Conservation (phyloP, 805 yeast genomes). For the Lipomyces mesembrius region DNA sequence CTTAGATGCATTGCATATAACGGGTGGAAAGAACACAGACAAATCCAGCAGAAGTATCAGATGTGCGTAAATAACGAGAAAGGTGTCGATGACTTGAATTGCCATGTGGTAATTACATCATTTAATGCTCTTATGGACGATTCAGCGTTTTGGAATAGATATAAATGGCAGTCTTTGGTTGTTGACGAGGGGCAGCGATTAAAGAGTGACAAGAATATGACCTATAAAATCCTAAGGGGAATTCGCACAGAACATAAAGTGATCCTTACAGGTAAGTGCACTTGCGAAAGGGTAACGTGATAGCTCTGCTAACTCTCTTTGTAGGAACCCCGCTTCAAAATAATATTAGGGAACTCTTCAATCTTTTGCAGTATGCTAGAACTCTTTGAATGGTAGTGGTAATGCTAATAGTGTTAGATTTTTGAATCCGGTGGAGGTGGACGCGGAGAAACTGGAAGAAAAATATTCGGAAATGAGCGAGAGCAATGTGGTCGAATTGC, state of each 20-base stretch:
- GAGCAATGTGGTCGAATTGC: slow-evolving; percentile 79
- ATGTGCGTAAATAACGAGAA: slow-evolving; percentile 16
- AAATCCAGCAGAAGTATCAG: slow-evolving; percentile 47
- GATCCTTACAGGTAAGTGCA: slow-evolving; percentile 72
- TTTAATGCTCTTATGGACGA: slow-evolving; percentile 81
- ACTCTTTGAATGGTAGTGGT: neutral
- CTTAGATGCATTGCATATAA: slow-evolving; percentile 83
- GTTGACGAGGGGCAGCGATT: slow-evolving; percentile 95
- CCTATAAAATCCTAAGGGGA: slow-evolving; percentile 48
- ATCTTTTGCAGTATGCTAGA: slow-evolving; percentile 58
- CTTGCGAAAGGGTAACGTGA: too few relatives aligned
- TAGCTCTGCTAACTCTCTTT: neutral
- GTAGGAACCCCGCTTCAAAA: slow-evolving; percentile 95
- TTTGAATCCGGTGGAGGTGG: slow-evolving; percentile 79
- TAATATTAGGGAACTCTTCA: slow-evolving; percentile 86
- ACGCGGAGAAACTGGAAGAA: slow-evolving; percentile 81
- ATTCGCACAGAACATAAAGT: slow-evolving; percentile 67
- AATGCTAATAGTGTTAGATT: slow-evolving; percentile 45
- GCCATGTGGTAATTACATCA: slow-evolving; percentile 76
- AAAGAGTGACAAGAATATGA: slow-evolving; percentile 56
- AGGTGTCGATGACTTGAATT: slow-evolving; percentile 32
- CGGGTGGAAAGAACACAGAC: slow-evolving; percentile 65
- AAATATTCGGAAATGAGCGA: slow-evolving; percentile 87
- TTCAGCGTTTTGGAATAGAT: slow-evolving; percentile 54
- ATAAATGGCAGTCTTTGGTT: slow-evolving; percentile 76